Conservation (phyloP, 768 basidiomycete genomes). For the Tricholoma sp. region DNA sequence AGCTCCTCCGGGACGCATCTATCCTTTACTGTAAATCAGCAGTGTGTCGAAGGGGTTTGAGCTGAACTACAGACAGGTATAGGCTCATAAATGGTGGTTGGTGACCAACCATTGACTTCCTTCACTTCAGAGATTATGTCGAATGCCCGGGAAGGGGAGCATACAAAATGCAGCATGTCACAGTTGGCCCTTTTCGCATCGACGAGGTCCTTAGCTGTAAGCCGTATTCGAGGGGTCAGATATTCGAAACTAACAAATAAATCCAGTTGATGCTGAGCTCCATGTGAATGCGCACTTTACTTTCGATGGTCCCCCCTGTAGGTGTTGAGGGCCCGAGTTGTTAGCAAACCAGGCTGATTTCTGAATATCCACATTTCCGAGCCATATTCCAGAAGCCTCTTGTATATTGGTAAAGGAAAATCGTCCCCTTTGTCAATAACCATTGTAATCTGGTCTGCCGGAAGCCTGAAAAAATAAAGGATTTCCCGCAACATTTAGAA, state of each 20-base stretch:
- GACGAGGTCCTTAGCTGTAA: slow-evolving; percentile 66
- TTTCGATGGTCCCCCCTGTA: slow-evolving; percentile 71
- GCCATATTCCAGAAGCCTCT: slow-evolving; percentile 57
- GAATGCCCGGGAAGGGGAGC: slow-evolving; percentile 69
- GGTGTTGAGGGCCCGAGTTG: slow-evolving; percentile 69
- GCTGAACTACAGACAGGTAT: slow-evolving; percentile 57
- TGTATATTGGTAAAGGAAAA: slow-evolving; percentile 58
- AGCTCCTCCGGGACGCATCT: slow-evolving; percentile 79
- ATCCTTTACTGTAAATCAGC: slow-evolving; percentile 37
- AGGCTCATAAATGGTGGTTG: slow-evolving; percentile 76
- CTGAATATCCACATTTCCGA: slow-evolving; percentile 76
- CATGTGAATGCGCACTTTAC: slow-evolving; percentile 29
- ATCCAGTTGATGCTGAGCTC: background rate
- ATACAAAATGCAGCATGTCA: slow-evolving; percentile 72
- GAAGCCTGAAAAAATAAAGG: slow-evolving; percentile 46
- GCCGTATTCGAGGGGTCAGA: slow-evolving; percentile 61
- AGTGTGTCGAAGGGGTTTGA: background rate
- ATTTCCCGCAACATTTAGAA: background rate
- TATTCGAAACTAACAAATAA: slow-evolving; percentile 67
- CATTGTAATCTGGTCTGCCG: slow-evolving; percentile 66
- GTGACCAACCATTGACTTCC: slow-evolving; percentile 51
- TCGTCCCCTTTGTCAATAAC: slow-evolving; percentile 78
- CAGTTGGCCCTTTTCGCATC: slow-evolving; percentile 49
- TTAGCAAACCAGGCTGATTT: slow-evolving; percentile 46
- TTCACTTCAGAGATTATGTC: slow-evolving; percentile 62